Conservation (phyloP, 495 filamentous ascomycete genomes). For the Platismatia glauca region DNA sequence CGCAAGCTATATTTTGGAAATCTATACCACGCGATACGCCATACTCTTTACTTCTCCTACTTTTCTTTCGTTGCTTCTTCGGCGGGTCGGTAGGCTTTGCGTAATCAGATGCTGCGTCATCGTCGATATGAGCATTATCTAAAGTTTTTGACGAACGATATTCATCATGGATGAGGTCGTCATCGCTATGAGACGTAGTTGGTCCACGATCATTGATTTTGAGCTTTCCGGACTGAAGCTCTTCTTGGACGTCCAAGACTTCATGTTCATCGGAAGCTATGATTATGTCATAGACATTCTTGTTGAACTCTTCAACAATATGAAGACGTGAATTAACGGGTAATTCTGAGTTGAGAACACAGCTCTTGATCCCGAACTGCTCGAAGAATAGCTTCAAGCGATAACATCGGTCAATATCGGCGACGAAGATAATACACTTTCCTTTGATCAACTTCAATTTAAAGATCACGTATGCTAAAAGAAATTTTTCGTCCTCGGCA, state of each 20-base stretch:
- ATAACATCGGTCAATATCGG: slow-evolving; percentile 88
- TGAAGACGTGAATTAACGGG: slow-evolving; percentile 89
- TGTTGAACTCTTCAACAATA: slow-evolving; percentile 95
- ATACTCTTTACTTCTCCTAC: slow-evolving; percentile 69
- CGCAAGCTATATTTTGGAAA: slow-evolving; percentile 87
- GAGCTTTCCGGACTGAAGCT: slow-evolving; percentile 25
- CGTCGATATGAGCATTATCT: slow-evolving; percentile 21
- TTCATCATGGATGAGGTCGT: slow-evolving; percentile 26
- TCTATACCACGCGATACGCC: slow-evolving; percentile 91
- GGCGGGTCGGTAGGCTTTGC: slow-evolving; percentile 19
- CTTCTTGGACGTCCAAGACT: slow-evolving; percentile 40
- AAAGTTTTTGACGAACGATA: slow-evolving; percentile 19
- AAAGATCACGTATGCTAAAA: slow-evolving; percentile 87
- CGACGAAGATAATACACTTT: slow-evolving; percentile 89
- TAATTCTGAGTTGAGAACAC: slow-evolving; percentile 89
- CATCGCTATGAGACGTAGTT: slow-evolving; percentile 18
- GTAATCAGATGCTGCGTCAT: slow-evolving; percentile 23
- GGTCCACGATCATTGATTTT: slow-evolving; percentile 5
- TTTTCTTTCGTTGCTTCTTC: slow-evolving; percentile 55
- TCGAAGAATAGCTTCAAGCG: slow-evolving; percentile 91
- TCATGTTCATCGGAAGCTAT: slow-evolving; percentile 93
- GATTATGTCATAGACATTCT: slow-evolving; percentile 91
- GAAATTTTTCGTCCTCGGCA: slow-evolving; percentile 93
- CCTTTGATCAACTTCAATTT: slow-evolving; percentile 91
- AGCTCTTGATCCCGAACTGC: slow-evolving; percentile 90